Evolutionary conservation across 2,329 filamentous ascomycete species (phyloP).

Genomic region (Aspergillus costaricaensis): DNA sequence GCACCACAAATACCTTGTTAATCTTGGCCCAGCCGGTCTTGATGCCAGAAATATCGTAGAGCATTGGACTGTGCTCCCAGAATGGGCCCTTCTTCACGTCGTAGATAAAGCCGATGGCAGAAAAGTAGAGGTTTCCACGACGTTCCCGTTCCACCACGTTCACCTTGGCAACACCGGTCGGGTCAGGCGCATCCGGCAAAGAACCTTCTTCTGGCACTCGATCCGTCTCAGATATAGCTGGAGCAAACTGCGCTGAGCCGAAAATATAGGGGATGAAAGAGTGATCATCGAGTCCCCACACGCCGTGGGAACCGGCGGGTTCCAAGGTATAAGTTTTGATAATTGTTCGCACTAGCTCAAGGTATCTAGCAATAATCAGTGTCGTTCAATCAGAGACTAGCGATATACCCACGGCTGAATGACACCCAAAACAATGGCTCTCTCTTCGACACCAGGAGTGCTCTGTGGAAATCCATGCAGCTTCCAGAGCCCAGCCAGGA

Average conservation of each 20-base stretch:
- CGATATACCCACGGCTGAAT: conserved; percentile 73
- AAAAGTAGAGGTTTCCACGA: conserved; percentile 82
- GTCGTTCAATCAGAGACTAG: background rate
- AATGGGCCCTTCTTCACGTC: conserved; percentile 96
- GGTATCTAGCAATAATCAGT: conserved; percentile 58
- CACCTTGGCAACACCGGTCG: conserved; percentile 67
- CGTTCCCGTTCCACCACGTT: conserved; percentile 67
- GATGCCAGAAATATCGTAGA: conserved; percentile 93
- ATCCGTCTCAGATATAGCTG: conserved; percentile 66
- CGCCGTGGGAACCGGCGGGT: conserved; percentile 92
- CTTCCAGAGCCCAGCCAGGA: conserved; percentile 88
- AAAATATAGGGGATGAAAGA: conserved; percentile 93
- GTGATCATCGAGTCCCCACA: conserved; percentile 98
- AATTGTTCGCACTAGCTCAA: conserved; percentile 76
- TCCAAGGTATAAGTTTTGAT: conserved; percentile 92
- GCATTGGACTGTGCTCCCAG: conserved; percentile 92
- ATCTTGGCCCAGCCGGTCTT: conserved; percentile 97
- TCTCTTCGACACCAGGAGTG: conserved; percentile 61
- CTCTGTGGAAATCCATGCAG: conserved; percentile 73
- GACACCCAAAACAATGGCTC: conserved; percentile 76
- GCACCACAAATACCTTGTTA: conserved; percentile 64
- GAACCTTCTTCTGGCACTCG: conserved; percentile 79
- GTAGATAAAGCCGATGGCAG: conserved; percentile 93
- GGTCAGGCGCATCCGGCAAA: conserved; percentile 68
- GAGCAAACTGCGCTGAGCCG: conserved; percentile 84